Conservation (phyloP, 2,329 filamentous ascomycete genomes). For the Chaetomiaceae sp. region DNA sequence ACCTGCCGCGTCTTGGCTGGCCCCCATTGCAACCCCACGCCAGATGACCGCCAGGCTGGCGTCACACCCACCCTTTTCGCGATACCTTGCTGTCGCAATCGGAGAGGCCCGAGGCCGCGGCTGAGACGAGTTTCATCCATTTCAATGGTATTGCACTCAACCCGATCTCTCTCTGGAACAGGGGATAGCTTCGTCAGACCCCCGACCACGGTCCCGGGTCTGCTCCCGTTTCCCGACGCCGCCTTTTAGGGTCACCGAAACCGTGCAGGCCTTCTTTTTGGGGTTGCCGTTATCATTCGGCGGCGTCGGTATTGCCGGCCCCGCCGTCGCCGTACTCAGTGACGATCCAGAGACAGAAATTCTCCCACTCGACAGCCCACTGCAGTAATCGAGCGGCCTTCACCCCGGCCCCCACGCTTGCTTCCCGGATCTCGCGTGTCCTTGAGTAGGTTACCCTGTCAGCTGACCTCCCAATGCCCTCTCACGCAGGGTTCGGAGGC, state of each 20-base stretch:
- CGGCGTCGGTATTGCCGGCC: neutral
- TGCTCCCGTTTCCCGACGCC: neutral
- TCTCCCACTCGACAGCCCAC: constrained; percentile 81
- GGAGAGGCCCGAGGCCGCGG: neutral
- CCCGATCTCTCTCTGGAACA: too few relatives aligned
- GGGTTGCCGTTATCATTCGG: neutral
- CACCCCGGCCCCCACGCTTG: constrained; percentile 64
- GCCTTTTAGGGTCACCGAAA: neutral
- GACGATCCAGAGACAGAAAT: constrained; percentile 87
- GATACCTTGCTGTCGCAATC: too few relatives aligned
- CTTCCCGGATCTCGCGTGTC: constrained; percentile 67
- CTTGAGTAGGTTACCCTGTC: neutral
- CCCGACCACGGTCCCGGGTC: neutral
- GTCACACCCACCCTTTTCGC: neutral
- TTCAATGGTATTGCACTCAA: neutral
- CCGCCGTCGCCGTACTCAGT: constrained; percentile 45
- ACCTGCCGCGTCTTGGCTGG: too few relatives aligned
- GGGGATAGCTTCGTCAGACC: too few relatives aligned
- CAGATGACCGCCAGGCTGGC: neutral
- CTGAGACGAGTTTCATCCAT: neutral
- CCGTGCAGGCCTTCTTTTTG: neutral
- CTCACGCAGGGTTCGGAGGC: neutral
- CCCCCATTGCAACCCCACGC: neutral
- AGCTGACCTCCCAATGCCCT: neutral
- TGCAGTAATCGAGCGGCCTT: constrained; percentile 70